Base-by-base conservation (phyloP, 495 filamentous ascomycete species). In the Penicillium flavigenum region DNA sequence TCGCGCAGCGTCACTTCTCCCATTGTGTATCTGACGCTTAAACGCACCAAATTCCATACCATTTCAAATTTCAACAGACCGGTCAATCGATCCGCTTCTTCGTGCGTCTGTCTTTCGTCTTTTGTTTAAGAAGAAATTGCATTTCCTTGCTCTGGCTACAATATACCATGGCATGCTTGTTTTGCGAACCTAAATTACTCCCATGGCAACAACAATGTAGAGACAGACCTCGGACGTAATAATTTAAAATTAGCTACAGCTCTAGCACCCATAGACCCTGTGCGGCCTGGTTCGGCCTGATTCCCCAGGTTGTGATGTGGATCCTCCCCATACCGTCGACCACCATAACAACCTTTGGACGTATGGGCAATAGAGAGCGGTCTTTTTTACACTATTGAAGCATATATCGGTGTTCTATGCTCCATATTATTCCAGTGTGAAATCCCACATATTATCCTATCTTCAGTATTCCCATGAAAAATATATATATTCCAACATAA, bases 31-130 rank as follows among this genome's bases (percentile, higher is more conserved):
- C 61, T 73, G 68, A 73, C 66, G 67, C 65, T 72, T 67, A 70
- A 67, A 67, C 67, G 69, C 68, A 65, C 66, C 68, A 72, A 74
- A 67, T 67, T 73, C 66, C 70, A 75, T 66, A 70, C 64, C 71
- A 71, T 73, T 68, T 55, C 52, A 55, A 50, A 55, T 47, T 74
- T 62, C 71, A 74, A 59, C 68, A 65, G 36, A 34, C 56, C 60
- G 61, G 67, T 63, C 57, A 60, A 57, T 58, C 53, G 53, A 51
- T 50, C 54, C 47, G 58, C 29, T 57, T 47, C 51, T 60, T 56
- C 47, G 47, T 46, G 26, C 58, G 29, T 32, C 22, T 38, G 49
- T 61, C 60, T 58, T 51, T n/a, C 50, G 38, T 53, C 38, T 52
- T n/a, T 41, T 53, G 55, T 51, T 56, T 43, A 61, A 66, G 63